These are phyloP conservation scores for Tolypocladium cylindrosporum DNA, from an alignment of 2,329 filamentous ascomycete species.

Conservation along the genomic window DNA sequence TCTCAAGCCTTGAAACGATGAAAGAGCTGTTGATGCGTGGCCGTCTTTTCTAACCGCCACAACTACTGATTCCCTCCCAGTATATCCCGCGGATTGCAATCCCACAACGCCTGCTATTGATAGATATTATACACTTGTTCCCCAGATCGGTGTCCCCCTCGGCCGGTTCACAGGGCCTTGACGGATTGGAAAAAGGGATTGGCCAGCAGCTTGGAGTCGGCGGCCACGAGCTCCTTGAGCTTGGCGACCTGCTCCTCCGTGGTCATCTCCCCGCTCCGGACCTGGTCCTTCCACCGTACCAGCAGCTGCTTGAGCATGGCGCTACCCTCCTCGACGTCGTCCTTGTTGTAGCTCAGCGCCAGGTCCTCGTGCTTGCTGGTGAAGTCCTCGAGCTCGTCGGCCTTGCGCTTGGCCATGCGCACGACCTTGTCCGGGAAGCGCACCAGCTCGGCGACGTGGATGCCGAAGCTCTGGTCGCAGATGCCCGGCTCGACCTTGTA, in stretches of 20 bases:
- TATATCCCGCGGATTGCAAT: neutral
- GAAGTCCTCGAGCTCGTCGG: constrained; percentile 96
- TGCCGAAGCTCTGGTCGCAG: constrained; percentile 95
- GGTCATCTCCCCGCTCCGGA: constrained; percentile 47
- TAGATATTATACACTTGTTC: neutral
- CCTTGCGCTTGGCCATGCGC: constrained; percentile 98
- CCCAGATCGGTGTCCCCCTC: neutral
- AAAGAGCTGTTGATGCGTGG: neutral
- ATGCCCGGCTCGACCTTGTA: constrained; percentile 96
- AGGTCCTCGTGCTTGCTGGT: constrained; percentile 62
- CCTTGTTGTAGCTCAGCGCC: constrained; percentile 57
- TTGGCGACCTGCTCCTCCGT: constrained; percentile 68
- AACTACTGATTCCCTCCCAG: neutral
- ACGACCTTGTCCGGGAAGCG: constrained; percentile 95
- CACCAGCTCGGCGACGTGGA: constrained; percentile 94
- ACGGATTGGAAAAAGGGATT: constrained; percentile 65
- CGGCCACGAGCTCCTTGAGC: constrained; percentile 70
- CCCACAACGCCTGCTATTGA: neutral
- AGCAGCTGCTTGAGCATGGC: constrained; percentile 75
- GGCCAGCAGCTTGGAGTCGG: constrained; percentile 52
- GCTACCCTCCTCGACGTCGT: constrained; percentile 85
- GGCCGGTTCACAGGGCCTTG: constrained; percentile 35
- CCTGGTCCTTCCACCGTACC: constrained; percentile 75
- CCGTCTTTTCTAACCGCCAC: neutral
- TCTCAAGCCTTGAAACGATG: neutral